Evolutionary conservation across 306 rosid species (phyloP).

Genomic region (Cajanus cajan): DNA sequence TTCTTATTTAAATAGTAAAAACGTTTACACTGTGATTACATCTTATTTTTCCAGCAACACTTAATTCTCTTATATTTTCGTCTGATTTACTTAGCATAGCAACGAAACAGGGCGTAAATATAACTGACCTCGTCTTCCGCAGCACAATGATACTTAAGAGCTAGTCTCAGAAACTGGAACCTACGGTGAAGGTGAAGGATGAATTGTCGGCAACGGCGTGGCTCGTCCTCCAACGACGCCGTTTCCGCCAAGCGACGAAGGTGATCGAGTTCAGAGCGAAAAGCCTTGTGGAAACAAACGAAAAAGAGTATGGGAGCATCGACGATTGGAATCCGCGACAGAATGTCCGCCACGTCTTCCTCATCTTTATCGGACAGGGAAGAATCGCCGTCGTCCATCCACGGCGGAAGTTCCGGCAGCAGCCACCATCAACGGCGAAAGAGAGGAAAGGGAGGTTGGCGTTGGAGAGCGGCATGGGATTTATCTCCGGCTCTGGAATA

Average conservation of each 20-base stretch:
- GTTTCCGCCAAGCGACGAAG: slow-evolving; percentile 47
- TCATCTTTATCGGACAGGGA: slow-evolving; percentile 32
- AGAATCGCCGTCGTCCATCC: slow-evolving; percentile 64
- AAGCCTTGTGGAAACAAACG: slow-evolving; percentile 69
- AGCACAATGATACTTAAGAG: slow-evolving; percentile 63
- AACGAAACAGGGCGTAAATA: not conserved
- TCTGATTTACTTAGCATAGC: not conserved
- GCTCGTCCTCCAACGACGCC: slow-evolving; percentile 43
- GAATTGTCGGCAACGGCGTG: slow-evolving; percentile 7
- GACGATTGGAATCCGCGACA: slow-evolving; percentile 28
- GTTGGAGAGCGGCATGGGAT: slow-evolving; percentile 27
- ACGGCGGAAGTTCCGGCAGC: slow-evolving; percentile 26
- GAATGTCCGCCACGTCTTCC: slow-evolving; percentile 29
- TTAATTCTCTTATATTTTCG: not conserved
- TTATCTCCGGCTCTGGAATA: slow-evolving; percentile 27
- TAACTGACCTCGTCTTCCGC: slow-evolving; percentile 76
- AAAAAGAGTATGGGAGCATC: slow-evolving; percentile 69
- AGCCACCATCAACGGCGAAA: slow-evolving; percentile 58
- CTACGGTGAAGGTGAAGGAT: slow-evolving; percentile 51
- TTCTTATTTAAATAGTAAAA: too few relatives aligned
- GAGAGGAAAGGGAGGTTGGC: slow-evolving; percentile 31
- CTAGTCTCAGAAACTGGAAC: slow-evolving; percentile 71
- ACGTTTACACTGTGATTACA: too few relatives aligned
- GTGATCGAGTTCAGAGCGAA: slow-evolving; percentile 61
- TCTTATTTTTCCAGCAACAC: not conserved